phyloP scores from a whole-genome alignment of 2,329 filamentous ascomycete genomes.

The Diaporthe humulicola region DNA sequence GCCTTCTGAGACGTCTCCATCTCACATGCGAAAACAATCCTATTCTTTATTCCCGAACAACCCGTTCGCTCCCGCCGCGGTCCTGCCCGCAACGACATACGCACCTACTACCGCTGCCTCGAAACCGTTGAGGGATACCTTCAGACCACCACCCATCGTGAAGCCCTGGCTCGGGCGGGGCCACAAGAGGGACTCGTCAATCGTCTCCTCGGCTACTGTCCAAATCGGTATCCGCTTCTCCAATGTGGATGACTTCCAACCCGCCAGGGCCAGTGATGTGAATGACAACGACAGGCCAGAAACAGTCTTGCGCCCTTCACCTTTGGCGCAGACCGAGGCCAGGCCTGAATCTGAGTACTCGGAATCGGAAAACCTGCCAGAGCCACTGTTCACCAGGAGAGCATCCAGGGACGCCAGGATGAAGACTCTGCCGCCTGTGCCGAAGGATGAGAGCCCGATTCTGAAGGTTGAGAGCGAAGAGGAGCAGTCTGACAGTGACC shows the following conservation, averaged over 20 bases:
- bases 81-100: conserved; percentile 65
- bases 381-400: conserved; percentile 43
- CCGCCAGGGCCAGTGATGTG: conserved; percentile 45
- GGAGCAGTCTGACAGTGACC: conserved; percentile 43
- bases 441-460: conserved; percentile 38
- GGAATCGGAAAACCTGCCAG: conserved; percentile 36
- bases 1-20: conserved; percentile 41
- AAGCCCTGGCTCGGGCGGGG: conserved; percentile 55
- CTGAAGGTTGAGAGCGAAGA: conserved; percentile 41
- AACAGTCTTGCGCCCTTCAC: conserved; percentile 48
- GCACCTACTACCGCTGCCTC: conserved; percentile 46
- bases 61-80: conserved; percentile 47
- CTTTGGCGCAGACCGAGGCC: conserved; percentile 43
- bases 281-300: conserved; percentile 45
- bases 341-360: conserved; percentile 17
- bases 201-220: conserved; percentile 76
- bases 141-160: conserved; percentile 60
- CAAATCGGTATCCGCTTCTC: conserved; percentile 80
- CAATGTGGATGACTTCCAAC: conserved; percentile 65
- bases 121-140: conserved; percentile 45
- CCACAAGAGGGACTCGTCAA: conserved; percentile 72
- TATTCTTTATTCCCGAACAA: conserved; percentile 57
- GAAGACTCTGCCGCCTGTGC: conserved; percentile 56
- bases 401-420: conserved; percentile 50
- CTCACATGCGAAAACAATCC: conserved; percentile 53